Evolutionary conservation across 805 yeast genomes (phyloP).

Genomic region (Wickerhamiella azymoides): DNA sequence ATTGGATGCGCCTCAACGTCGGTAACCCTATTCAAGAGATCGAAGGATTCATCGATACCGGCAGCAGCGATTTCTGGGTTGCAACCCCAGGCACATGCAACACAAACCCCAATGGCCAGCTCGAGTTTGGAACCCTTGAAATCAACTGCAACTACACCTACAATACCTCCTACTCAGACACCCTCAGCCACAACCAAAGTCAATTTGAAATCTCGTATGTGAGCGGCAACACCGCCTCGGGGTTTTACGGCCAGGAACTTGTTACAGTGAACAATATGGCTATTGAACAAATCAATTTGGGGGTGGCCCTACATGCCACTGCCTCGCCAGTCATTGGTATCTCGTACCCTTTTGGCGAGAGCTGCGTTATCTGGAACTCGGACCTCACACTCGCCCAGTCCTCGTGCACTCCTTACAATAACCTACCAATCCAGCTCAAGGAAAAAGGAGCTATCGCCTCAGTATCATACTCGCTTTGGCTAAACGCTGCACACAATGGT

Average conservation of each 20-base stretch:
- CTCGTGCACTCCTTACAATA: slow-evolving; percentile 14
- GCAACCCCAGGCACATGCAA: slow-evolving; percentile 13
- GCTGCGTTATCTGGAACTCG: not conserved
- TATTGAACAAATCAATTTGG: slow-evolving; percentile 42
- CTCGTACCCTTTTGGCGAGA: slow-evolving; percentile 49
- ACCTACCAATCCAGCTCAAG: slow-evolving; percentile 23
- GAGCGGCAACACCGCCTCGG: slow-evolving; percentile 34
- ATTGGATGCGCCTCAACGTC: slow-evolving; percentile 21
- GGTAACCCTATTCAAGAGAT: slow-evolving; percentile 45
- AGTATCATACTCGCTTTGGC: slow-evolving; percentile 32
- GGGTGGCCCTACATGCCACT: slow-evolving; percentile 52
- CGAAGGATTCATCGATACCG: slow-evolving; percentile 50
- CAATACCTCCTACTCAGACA: slow-evolving; percentile 20
- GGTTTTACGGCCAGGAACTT: slow-evolving; percentile 43
- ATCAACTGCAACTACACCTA: slow-evolving; percentile 8
- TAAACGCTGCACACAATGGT: slow-evolving; percentile 22
- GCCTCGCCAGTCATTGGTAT: slow-evolving; percentile 59
- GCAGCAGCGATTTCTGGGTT: slow-evolving; percentile 63
- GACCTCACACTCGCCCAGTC: slow-evolving; percentile 6
- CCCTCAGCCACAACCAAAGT: slow-evolving; percentile 14
- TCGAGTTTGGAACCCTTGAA: slow-evolving; percentile 3
- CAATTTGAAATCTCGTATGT: slow-evolving; percentile 29
- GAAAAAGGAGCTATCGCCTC: slow-evolving; percentile 28
- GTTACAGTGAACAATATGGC: slow-evolving; percentile 35
- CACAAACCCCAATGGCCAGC: slow-evolving; percentile 7